Evolutionary conservation across 139 green algal genomes (phyloP), one percentile per base, ranked within the genome.

Genomic region (Gonium pectorale): DNA sequence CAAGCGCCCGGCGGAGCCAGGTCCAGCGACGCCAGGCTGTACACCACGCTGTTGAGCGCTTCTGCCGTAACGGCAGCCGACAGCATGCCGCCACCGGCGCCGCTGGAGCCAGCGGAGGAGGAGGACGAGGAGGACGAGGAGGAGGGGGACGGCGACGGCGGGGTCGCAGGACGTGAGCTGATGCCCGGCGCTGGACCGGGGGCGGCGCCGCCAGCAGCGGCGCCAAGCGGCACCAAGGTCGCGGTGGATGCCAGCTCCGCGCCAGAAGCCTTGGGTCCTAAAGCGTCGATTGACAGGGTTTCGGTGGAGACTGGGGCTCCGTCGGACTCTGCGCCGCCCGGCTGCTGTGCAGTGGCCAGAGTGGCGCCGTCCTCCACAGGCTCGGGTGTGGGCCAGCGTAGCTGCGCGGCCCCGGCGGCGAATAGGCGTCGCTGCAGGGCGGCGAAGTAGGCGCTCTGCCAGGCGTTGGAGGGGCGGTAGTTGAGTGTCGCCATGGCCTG

Each of bases 401-500:
- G 59, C 59, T 71, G 59, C 40, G 79, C 79, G 8, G 79, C 64
- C 13, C 49, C 79, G 2, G 79, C 49, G 3, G 37, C 38, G 66
- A 86, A 86, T 9, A 86, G 64, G 37, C 79, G 79, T 8, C 66
- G 35, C 26, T 54, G 66, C 37, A 86, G 35, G 29, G 79, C 79
- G 9, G 51, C 79, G 37, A 86, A 78, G 51, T 68, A 86, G 67
- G 66, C 79, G 33, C n/a, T 43, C 66, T 86, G 79, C 79, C 79
- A 86, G 33, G 66, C 46, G 29, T 3, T 31, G 24, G 51, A 79
- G 27, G 79, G 79, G 27, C 40, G 35, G 49, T 86, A 79, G 49
- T 86, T 66, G 51, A 86, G 46, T 2, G 40, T 77, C 6, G 79
- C 78, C 79, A 86, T 75, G 49, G 79, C 79, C 77, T 83, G 77